Conservation (phyloP, 2,329 filamentous ascomycete genomes). For the Neopestalotiopsis clavispora region DNA sequence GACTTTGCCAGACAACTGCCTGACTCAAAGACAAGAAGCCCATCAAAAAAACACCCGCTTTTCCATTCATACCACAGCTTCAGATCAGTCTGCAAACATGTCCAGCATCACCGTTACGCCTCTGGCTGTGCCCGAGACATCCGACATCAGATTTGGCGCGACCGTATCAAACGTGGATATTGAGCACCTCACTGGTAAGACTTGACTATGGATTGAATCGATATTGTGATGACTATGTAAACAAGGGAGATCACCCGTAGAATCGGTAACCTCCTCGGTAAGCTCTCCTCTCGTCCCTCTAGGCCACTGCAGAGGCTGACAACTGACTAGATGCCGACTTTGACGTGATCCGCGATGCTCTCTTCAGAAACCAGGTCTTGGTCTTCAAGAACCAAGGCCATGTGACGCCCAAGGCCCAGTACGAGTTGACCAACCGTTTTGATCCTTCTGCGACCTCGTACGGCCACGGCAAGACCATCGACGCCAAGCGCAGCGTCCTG, state of each 20-base stretch:
- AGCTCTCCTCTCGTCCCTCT: conserved; percentile 30
- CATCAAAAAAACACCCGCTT: background rate
- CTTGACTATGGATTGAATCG: background rate
- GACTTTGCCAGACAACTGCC: background rate
- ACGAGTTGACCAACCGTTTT: conserved; percentile 74
- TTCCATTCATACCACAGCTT: background rate
- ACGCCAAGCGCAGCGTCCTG: conserved; percentile 67
- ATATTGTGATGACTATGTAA: conserved; percentile 23
- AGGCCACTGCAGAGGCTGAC: conserved; percentile 22
- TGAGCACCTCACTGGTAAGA: conserved; percentile 66
- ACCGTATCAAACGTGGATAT: conserved; percentile 62
- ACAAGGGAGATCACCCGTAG: conserved; percentile 43
- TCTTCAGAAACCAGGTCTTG: conserved; percentile 72
- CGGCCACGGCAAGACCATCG: conserved; percentile 77
- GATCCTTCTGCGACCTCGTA: conserved; percentile 70
- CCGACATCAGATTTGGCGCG: conserved; percentile 64
- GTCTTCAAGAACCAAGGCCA: conserved; percentile 71
- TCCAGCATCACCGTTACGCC: conserved; percentile 41
- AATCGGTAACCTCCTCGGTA: conserved; percentile 66
- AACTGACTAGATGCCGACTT: conserved; percentile 64
- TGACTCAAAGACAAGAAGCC: background rate
- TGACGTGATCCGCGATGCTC: conserved; percentile 63
- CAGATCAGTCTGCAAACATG: conserved; percentile 5
- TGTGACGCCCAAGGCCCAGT: conserved; percentile 73
- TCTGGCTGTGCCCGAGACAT: conserved; percentile 40